phyloP scores from a whole-genome alignment of 306 rosid genomes.

The Begonia loranthoides region DNA sequence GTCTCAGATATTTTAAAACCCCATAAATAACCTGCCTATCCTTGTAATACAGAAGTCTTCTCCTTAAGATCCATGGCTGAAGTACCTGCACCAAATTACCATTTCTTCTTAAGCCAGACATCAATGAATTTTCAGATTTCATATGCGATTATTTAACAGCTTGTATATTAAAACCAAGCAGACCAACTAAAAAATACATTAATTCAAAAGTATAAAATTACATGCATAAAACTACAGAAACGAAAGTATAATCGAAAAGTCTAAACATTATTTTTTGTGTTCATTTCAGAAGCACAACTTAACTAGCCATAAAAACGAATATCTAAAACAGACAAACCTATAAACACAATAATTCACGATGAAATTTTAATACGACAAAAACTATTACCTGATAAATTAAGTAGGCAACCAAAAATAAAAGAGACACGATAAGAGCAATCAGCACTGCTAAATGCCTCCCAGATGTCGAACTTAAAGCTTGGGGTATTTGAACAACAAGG shows the following conservation, averaged over 20 bases:
- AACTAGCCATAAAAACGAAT: no score
- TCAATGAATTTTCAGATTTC: neutral
- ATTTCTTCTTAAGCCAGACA: neutral
- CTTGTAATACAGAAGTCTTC: conserved; percentile 50
- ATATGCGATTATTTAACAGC: no score
- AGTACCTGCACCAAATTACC: conserved; percentile 41
- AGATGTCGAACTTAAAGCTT: conserved; percentile 51
- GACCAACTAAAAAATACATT: no score
- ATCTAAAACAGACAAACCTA: no score
- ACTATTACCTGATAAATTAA: conserved; percentile 67
- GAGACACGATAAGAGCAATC: conserved; percentile 59
- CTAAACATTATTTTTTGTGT: no score
- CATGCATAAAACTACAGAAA: no score
- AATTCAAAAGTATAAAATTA: no score
- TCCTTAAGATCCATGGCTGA: conserved; percentile 86
- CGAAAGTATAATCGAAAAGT: no score
- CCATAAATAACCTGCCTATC: conserved; percentile 74
- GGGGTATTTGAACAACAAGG: conserved; percentile 77
- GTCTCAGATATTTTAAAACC: conserved; percentile 42
- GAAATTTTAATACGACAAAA: no score
- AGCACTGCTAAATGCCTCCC: conserved; percentile 66
- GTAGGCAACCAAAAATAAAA: conserved; percentile 37
- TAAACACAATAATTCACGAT: no score
- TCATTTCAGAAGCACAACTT: no score
- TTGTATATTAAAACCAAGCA: no score